Conservation (phyloP, 768 basidiomycete species). For the Lactarius tabidus region DNA sequence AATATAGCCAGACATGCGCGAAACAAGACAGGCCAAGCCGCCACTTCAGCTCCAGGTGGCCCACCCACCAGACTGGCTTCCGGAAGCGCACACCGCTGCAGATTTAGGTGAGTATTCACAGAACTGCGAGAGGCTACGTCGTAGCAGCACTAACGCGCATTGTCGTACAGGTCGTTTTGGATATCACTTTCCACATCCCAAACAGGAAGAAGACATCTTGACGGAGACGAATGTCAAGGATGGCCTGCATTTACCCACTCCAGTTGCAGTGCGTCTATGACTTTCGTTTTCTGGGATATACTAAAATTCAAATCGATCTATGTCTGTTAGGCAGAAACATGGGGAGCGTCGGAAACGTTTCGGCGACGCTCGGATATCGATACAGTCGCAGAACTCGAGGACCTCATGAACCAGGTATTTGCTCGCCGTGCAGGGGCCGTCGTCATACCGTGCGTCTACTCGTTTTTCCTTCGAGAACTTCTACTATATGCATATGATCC, state of each 20-base stretch:
- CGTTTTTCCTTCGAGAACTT: background rate
- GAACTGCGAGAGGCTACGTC: background rate
- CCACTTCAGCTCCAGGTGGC: conserved; percentile 56
- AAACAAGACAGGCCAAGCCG: conserved; percentile 25
- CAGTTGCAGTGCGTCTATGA: conserved; percentile 52
- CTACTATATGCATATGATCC: background rate
- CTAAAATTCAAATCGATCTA: background rate
- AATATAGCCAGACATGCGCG: conserved; percentile 16
- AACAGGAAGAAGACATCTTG: conserved; percentile 71
- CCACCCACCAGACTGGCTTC: conserved; percentile 71
- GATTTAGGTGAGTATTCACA: conserved; percentile 54
- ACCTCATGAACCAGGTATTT: conserved; percentile 75
- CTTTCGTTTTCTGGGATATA: background rate
- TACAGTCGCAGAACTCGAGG: conserved; percentile 58
- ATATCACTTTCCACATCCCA: conserved; percentile 69
- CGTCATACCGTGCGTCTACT: conserved; percentile 55
- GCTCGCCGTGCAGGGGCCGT: conserved; percentile 53
- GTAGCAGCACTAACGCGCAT: background rate
- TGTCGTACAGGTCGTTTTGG: conserved; percentile 59
- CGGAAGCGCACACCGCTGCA: conserved; percentile 57
- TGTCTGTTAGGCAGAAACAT: conserved; percentile 52
- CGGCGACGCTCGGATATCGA: conserved; percentile 48
- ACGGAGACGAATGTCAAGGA: conserved; percentile 60
- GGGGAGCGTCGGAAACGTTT: conserved; percentile 53
- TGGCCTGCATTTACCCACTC: conserved; percentile 52